Base-by-base conservation (phyloP, 208 protist species). In the Wallacemonas rigidus region DNA sequence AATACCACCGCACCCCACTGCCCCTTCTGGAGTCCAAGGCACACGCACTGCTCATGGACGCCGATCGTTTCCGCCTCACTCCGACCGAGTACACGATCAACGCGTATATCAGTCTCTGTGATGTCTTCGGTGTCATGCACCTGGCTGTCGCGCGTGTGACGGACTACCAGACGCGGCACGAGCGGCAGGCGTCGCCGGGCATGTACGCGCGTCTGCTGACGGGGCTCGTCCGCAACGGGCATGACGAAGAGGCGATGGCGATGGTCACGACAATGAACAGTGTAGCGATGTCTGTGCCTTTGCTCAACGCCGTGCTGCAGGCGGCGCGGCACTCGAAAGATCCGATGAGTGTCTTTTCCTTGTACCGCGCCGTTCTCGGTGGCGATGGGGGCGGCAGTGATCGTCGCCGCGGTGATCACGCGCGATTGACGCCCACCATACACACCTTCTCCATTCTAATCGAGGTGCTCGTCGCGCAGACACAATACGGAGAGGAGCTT, bases 1-100 rank as follows among this genome's bases (percentile, higher is more conserved):
- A 9, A 9, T n/a, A 15, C 15, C 48, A 53, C 48, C 9, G 48
- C 15, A n/a, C 48, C 48, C 48, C 9, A 53, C 48, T n/a, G 11
- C 48, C 48, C 48, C 68, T 82, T 38, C 67, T 94, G 54, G 88
- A 95, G 57, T 81, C 88, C 36, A 85, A 84, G 71, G 86, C 90
- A 17, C 90, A 95, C 75, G 83, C 86, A 1, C 79, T 95, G 63
- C 82, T 90, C 72, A 85, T 95, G 82, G 88, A 95, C 61, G 62
- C 79, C 71, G 90, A 93, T 75, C 88, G 88, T 41, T 91, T 91
- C 73, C 82, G 69, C 50, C 77, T 93, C 4, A 76, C 76, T 7
- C 87, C 90, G 47, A 84, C 82, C 12, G 81, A 86, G 79, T 95
- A 86, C 79, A 92, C 90, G n/a, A 62, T 93, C 39, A 75, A 82